These are phyloP conservation scores for Papiliotrema flavescens DNA, from an alignment of 1,284 basidiomycete genomes.

Conservation along the genomic window DNA sequence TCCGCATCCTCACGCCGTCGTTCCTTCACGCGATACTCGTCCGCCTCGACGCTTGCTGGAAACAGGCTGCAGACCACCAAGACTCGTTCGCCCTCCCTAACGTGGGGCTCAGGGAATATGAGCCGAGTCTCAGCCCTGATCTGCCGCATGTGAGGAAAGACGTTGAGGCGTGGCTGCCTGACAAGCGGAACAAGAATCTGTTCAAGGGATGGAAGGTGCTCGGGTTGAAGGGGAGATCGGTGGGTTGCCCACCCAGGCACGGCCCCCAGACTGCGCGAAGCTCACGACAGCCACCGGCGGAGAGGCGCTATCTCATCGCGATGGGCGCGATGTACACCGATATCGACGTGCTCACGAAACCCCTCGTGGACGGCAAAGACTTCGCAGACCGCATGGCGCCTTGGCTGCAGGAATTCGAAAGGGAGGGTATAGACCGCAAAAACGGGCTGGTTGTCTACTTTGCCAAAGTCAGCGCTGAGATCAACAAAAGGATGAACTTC, in stretches of 20 bases:
- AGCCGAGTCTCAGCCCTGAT: conserved; percentile 18
- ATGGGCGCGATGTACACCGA: conserved; percentile 38
- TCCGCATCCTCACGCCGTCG: conserved; percentile 32
- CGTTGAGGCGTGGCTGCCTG: conserved; percentile 22
- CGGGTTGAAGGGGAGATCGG: conserved; percentile 20
- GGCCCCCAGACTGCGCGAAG: not conserved
- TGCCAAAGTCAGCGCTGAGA: conserved; percentile 16
- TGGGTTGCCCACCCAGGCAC: conserved; percentile 5
- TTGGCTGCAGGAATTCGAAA: conserved; percentile 16
- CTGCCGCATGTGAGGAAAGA: conserved; percentile 13
- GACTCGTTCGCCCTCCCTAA: conserved; percentile 38
- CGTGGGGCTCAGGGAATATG: conserved; percentile 11
- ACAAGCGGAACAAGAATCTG: conserved; percentile 19
- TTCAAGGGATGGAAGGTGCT: conserved; percentile 34
- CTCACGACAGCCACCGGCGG: conserved; percentile 16
- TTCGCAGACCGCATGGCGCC: conserved; percentile 17
- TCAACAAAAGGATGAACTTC: conserved; percentile 21
- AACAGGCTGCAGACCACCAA: conserved; percentile 32
- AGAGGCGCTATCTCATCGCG: conserved; percentile 29
- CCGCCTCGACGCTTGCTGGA: conserved; percentile 32
- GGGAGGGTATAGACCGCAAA: conserved; percentile 4
- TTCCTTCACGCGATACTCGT: conserved; percentile 24
- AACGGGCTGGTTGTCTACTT: conserved; percentile 23
- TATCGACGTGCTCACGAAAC: conserved; percentile 23
- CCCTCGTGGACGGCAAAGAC: conserved; percentile 14